Evolutionary conservation across 176 grass and related monocot species (phyloP), one percentile per base, ranked within the genome.

Genomic region (Poa annua): DNA sequence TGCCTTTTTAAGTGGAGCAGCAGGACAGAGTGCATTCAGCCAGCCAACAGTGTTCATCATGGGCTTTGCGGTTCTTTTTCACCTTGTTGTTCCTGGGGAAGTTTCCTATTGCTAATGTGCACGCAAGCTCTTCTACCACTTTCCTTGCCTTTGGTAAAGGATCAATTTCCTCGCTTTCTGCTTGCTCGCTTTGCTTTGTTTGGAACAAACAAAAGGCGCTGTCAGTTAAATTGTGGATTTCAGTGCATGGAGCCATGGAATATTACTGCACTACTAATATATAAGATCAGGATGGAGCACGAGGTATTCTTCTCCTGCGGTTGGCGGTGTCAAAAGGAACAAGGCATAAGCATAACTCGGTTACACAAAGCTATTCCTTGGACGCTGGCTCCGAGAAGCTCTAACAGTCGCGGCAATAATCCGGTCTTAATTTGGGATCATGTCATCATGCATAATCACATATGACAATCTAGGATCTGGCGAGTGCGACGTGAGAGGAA

Each of bases 341-440:
- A 75, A 84, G 81, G 14, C 68, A 75, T 81, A 75, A 88, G 76
- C 69, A 85, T 84, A 80, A 57, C 75, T 84, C 81, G 81, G 64
- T 74, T 66, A 48, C 47, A 49, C 47, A 49, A 49, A 49, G 47
- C 3, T 48, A 13, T 49, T 49, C 47, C 12, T 14, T 49, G 47
- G 47, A 12, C 12, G 14, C 47, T 14, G 47, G 47, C 47, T 49
- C 47, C 47, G 47, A 49, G 47, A 49, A 49, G 47, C 3, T 12
- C 39, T 80, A 36, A 36, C 44, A 52, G 16, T 14, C 12, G 15
- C 61, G 14, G 2, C 34, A 19, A 19, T 67, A 50, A 52, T 50
- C 11, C 21, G 16, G 35, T 36, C 62, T 38, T 17, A 41, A 55
- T 12, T 51, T 14, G 11, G 17, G 3, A 49, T 11, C 44, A 16